phyloP scores from a whole-genome alignment of 257 asterid species.

The Leonotis leonurus region DNA sequence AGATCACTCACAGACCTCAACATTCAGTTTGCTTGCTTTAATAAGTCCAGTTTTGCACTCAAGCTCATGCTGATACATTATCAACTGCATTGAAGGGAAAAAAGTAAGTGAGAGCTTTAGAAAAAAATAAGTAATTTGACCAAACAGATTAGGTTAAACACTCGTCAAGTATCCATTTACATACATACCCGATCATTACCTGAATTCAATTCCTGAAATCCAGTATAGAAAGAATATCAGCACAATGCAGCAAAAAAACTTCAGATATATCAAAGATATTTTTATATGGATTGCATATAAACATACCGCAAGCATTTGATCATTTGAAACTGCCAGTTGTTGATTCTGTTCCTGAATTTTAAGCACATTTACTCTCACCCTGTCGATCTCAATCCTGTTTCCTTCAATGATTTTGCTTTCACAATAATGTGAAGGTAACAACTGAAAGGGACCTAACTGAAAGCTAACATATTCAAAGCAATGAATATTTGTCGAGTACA shows the following conservation, averaged over 20 bases:
- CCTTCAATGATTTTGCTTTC: conserved; percentile 58
- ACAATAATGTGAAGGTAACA: conserved; percentile 26
- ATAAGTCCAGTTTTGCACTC: conserved; percentile 53
- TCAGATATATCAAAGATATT: conserved; percentile 11
- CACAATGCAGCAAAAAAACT: not conserved
- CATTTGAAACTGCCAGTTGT: conserved; percentile 58
- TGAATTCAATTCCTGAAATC: conserved; percentile 65
- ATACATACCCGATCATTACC: conserved; percentile 67
- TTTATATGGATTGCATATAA: too few species aligned
- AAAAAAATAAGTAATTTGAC: not conserved
- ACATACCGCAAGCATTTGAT: conserved; percentile 53
- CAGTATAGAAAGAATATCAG: conserved; percentile 14
- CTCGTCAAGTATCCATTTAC: not conserved
- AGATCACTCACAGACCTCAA: conserved; percentile 35
- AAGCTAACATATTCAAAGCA: not conserved
- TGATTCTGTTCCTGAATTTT: conserved; percentile 62
- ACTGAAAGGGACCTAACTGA: not conserved
- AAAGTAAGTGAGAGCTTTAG: not conserved
- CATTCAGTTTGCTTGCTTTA: conserved; percentile 32
- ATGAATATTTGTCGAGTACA: not conserved
- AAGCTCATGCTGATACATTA: conserved; percentile 59
- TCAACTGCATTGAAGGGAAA: conserved; percentile 36
- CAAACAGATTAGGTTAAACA: not conserved
- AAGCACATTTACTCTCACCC: conserved; percentile 41
- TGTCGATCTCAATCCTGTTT: conserved; percentile 55